Conservation (phyloP, 2,329 filamentous ascomycete species). For the Phialophora chinensis region DNA sequence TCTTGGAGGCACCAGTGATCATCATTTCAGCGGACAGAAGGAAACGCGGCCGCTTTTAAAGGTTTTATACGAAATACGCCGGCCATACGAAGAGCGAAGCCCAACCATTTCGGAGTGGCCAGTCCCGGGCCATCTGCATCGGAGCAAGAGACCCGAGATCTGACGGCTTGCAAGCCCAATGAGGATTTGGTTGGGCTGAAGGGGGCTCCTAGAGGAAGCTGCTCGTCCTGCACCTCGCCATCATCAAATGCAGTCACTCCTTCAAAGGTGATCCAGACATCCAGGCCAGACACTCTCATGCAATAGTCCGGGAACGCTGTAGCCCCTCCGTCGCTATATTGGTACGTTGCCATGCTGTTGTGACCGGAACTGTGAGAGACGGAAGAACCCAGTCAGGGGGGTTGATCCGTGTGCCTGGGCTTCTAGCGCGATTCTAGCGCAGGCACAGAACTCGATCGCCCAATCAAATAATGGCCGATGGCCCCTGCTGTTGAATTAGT, state of each 20-base stretch:
- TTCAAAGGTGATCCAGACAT: neutral
- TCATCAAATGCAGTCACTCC: neutral
- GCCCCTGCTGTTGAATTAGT: slow-evolving; percentile 14
- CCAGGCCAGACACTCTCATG: neutral
- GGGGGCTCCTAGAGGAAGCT: neutral
- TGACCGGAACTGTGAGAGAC: slow-evolving; percentile 5
- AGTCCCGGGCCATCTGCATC: neutral
- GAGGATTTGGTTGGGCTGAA: slow-evolving; percentile 16
- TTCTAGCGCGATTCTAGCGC: slow-evolving; percentile 34
- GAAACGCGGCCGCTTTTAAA: neutral
- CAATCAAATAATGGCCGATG: slow-evolving; percentile 8
- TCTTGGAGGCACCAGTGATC: slow-evolving; percentile 6
- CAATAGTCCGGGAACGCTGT: neutral
- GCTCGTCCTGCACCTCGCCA: neutral
- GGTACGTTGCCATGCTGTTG: neutral
- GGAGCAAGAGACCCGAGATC: slow-evolving; percentile 14
- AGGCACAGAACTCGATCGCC: slow-evolving; percentile 14
- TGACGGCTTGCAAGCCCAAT: slow-evolving; percentile 1
- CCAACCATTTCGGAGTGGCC: slow-evolving; percentile 13
- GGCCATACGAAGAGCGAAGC: slow-evolving; percentile 11
- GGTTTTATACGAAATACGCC: slow-evolving; percentile 2
- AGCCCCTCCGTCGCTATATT: neutral
- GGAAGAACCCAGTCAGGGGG: neutral
- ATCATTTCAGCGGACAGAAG: neutral
- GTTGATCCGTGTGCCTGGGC: slow-evolving; percentile 2